Conservation (phyloP, 352 stramenopile genomes). For the Phytopythium helicoides region DNA sequence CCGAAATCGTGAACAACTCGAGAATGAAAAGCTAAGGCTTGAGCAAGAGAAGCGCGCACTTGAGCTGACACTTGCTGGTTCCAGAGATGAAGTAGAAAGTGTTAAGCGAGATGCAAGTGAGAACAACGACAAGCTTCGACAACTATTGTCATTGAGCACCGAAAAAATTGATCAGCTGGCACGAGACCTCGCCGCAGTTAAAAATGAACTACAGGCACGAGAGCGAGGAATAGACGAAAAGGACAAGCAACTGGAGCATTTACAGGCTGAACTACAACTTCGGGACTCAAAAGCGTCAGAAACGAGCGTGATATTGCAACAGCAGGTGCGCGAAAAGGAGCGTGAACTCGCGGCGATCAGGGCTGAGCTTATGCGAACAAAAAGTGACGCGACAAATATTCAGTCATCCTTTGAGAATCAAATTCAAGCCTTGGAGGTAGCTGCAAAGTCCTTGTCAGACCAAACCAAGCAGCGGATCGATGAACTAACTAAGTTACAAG, state of each 20-base stretch:
- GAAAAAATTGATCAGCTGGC: constrained; percentile 44
- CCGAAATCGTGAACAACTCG: constrained; percentile 48
- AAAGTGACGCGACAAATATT: constrained; percentile 18
- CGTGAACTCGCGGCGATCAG: constrained; percentile 34
- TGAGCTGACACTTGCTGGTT: constrained; percentile 41
- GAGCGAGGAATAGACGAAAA: neutral
- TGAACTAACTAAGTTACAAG: constrained; percentile 7
- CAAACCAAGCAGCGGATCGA: constrained; percentile 13
- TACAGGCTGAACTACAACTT: neutral
- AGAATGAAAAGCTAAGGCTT: constrained; percentile 31
- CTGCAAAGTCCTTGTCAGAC: constrained; percentile 11
- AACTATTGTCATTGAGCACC: constrained; percentile 31
- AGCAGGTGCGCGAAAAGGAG: constrained; percentile 38
- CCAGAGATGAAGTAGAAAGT: constrained; percentile 46
- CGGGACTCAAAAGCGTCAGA: constrained; percentile 18
- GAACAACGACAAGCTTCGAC: constrained; percentile 38
- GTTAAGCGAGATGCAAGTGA: constrained; percentile 49
- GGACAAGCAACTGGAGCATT: neutral
- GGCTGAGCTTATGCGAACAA: constrained; percentile 19
- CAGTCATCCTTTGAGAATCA: constrained; percentile 12
- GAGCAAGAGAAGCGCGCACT: constrained; percentile 33
- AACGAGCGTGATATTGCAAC: constrained; percentile 23
- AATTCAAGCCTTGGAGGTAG: constrained; percentile 17
- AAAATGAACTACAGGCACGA: neutral
- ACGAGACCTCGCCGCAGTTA: neutral